phyloP scores from a whole-genome alignment of 148 eudicot species.

The Chenopodium suecicum region DNA sequence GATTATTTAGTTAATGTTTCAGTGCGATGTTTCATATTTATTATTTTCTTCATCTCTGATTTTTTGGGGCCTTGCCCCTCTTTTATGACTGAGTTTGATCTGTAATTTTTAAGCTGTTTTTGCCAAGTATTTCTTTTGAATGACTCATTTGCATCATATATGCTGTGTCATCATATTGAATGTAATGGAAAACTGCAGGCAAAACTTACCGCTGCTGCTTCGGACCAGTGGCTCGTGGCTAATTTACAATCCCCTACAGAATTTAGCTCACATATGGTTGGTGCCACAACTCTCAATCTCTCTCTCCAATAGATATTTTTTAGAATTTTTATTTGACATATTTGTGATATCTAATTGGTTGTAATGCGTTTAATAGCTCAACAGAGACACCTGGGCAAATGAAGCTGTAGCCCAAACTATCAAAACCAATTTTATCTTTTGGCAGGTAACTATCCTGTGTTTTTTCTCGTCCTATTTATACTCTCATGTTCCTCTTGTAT shows the following conservation, averaged over 20 bases:
- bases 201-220: slow-evolving; percentile 70
- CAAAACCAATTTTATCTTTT: slow-evolving; percentile 81
- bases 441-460: slow-evolving; percentile 61
- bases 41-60: neutral
- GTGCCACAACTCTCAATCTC: slow-evolving; percentile 10
- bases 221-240: slow-evolving; percentile 82
- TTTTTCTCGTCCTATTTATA: neutral
- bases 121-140: neutral
- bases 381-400: slow-evolving; percentile 98
- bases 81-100: neutral
- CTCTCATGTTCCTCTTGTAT: neutral
- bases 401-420: slow-evolving; percentile 95
- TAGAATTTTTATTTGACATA: neutral
- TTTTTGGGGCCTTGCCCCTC: too few species aligned
- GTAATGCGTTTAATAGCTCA: slow-evolving; percentile 56
- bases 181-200: slow-evolving; percentile 50
- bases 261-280: slow-evolving; percentile 96
- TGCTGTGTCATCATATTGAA: slow-evolving; percentile 11
- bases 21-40: neutral
- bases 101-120: neutral
- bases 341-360: slow-evolving; percentile 18
- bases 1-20: neutral
- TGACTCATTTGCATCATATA: neutral
- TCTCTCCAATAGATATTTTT: neutral
- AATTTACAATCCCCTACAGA: slow-evolving; percentile 89